Evolutionary conservation across 176 grass and related monocot genomes (phyloP).

Genomic region (Urochloa ruziziensis): DNA sequence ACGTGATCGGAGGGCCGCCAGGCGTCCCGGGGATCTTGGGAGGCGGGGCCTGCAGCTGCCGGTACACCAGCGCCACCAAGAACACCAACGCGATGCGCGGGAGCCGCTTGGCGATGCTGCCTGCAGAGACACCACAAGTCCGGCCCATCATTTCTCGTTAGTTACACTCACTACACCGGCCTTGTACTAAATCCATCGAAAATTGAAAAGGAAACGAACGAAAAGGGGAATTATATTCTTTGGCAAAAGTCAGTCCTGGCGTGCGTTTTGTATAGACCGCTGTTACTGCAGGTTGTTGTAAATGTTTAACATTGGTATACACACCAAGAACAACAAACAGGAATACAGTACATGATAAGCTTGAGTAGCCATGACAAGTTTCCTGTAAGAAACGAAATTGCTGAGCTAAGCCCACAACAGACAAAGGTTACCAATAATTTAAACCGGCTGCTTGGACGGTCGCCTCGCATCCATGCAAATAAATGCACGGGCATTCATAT

Average conservation of each 20-base stretch:
- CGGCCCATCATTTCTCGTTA: too few species aligned
- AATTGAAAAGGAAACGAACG: neutral
- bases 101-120: conserved; percentile 30
- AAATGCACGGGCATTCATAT: neutral
- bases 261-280: neutral
- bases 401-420: too few species aligned
- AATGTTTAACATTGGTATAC: too few species aligned
- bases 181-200: too few species aligned
- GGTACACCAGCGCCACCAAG: conserved; percentile 40
- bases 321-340: too few species aligned
- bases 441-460: neutral
- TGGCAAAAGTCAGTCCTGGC: neutral
- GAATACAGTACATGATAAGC: too few species aligned
- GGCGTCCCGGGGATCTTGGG: conserved; percentile 49
- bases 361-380: too few species aligned
- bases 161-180: neutral
- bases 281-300: neutral
- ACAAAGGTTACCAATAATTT: neutral
- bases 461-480: neutral
- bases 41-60: conserved; percentile 51
- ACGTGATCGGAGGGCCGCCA: conserved; percentile 54
- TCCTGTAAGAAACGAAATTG: too few species aligned
- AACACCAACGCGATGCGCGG: conserved; percentile 29
- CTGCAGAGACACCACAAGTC: neutral
- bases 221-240: too few species aligned